These are phyloP conservation scores for Cercospora sp. DNA, from an alignment of 2,329 filamentous ascomycete species.

Conservation along the genomic window DNA sequence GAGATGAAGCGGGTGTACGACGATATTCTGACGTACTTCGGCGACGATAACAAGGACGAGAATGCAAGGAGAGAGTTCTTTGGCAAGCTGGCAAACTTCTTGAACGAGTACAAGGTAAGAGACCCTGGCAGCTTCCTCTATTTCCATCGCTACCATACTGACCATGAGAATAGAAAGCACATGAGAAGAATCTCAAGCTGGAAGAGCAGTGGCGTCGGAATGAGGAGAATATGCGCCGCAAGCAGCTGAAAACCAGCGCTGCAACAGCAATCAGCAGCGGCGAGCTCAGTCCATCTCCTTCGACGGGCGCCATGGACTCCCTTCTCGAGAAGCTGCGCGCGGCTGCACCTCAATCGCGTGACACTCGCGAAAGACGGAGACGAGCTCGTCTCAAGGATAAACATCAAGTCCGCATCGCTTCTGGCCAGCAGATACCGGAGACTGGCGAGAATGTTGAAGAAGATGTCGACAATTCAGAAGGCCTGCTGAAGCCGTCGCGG, in stretches of 20 bases:
- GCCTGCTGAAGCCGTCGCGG: conserved; percentile 34
- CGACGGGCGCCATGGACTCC: conserved; percentile 92
- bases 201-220: conserved; percentile 84
- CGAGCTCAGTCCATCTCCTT: conserved; percentile 55
- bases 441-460: conserved; percentile 37
- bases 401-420: conserved; percentile 86
- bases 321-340: conserved; percentile 92
- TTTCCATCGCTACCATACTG: conserved; percentile 14
- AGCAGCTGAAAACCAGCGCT: conserved; percentile 61
- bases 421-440: conserved; percentile 85
- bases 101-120: conserved; percentile 82
- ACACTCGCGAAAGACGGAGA: conserved; percentile 84
- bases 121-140: background rate
- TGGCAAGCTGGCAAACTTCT: conserved; percentile 83
- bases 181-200: conserved; percentile 81
- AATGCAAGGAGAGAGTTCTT: conserved; percentile 96
- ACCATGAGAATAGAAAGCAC: conserved; percentile 64
- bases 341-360: conserved; percentile 83
- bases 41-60: conserved; percentile 88
- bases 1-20: conserved; percentile 90
- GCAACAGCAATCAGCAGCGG: conserved; percentile 35
- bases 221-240: conserved; percentile 89
- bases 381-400: conserved; percentile 86
- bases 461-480: conserved; percentile 28
- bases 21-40: conserved; percentile 95